These are phyloP conservation scores for Wickerhamomyces bovis DNA, from an alignment of 805 yeast genomes.

Conservation along the genomic window DNA sequence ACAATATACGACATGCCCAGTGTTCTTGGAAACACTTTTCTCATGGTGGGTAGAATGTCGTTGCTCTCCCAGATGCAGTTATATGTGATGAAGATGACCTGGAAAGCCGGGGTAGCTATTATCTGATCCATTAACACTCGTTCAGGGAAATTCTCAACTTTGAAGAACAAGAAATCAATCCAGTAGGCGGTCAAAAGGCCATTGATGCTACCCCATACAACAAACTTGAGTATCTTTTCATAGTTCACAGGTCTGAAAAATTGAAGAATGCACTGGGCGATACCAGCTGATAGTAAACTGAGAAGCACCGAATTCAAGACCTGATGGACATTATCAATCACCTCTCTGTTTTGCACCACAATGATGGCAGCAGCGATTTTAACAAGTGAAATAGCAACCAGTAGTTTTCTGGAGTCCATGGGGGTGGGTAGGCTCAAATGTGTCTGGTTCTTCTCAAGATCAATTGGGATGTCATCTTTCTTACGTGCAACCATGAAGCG, in stretches of 20 bases:
- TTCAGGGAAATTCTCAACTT: constrained; percentile 29
- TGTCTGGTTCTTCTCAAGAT: constrained; percentile 17
- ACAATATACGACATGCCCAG: constrained; percentile 46
- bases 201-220: constrained; percentile 55
- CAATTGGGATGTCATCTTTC: constrained; percentile 1
- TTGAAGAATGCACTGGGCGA: constrained; percentile 22
- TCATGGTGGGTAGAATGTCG: constrained; percentile 27
- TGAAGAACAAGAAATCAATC: constrained; percentile 41
- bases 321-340: constrained; percentile 19
- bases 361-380: background rate
- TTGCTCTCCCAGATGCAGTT: constrained; percentile 52
- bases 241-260: constrained; percentile 17
- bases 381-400: constrained; percentile 7
- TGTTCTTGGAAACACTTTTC: constrained; percentile 38
- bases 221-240: constrained; percentile 34
- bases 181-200: constrained; percentile 50
- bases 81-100: constrained; percentile 41
- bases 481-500: background rate
- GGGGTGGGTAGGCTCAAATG: background rate
- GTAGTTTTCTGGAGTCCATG: constrained; percentile 4
- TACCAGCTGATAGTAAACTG: constrained; percentile 19
- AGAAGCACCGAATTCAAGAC: constrained; percentile 20
- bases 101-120: constrained; percentile 51
- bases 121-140: constrained; percentile 48
- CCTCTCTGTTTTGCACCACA: constrained; percentile 18